Evolutionary conservation across 129 eudicot species (phyloP).

Genomic region (Flaveria sonorensis): DNA sequence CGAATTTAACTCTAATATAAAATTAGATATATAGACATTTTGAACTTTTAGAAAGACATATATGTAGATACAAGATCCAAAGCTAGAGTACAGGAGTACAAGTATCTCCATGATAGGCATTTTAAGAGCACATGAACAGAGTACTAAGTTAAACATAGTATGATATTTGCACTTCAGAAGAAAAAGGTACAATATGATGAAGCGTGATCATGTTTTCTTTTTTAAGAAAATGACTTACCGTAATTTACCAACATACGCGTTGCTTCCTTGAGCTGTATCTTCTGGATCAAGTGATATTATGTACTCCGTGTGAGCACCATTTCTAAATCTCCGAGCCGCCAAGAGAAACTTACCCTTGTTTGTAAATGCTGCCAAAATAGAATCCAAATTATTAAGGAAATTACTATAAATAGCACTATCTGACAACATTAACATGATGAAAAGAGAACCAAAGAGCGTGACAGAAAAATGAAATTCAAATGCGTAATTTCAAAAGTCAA

Average conservation of each 20-base stretch:
- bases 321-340: constrained; percentile 82
- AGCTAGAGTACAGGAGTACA: no score
- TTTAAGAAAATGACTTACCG: constrained; percentile 47
- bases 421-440: constrained; percentile 8
- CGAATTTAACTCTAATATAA: no score
- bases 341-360: constrained; percentile 82
- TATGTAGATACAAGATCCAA: no score
- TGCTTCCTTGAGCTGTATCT: constrained; percentile 80
- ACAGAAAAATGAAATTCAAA: background rate
- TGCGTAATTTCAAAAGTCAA: background rate
- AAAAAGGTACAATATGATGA: background rate
- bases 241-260: constrained; percentile 77
- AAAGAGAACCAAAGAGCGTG: background rate
- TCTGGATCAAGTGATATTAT: constrained; percentile 79
- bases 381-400: background rate
- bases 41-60: no score
- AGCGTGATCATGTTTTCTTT: background rate
- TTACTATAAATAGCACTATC: background rate
- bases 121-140: no score
- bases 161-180: no score
- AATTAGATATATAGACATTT: no score
- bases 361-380: constrained; percentile 57
- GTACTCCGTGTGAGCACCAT: constrained; percentile 71
- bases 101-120: no score
- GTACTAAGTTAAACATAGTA: no score